phyloP scores from a whole-genome alignment of 805 yeast genomes.

The Ogataea dorogensis region DNA sequence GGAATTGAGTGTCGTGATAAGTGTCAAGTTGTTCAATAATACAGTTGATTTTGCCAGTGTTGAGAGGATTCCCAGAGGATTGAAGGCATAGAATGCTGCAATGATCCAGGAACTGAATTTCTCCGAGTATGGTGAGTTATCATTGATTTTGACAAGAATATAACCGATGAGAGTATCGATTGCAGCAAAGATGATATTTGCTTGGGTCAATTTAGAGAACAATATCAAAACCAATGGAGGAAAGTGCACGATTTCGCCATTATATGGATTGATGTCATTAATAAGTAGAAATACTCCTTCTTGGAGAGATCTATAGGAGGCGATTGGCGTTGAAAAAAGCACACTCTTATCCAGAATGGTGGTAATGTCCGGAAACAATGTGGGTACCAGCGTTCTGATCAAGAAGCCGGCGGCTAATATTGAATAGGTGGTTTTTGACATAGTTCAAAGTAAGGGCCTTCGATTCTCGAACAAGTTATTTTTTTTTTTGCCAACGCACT shows the following conservation, averaged over 20 bases:
- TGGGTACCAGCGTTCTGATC: conserved; percentile 29
- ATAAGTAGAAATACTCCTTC: conserved; percentile 67
- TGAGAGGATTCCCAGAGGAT: conserved; percentile 75
- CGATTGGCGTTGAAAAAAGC: conserved; percentile 69
- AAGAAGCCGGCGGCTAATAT: conserved; percentile 26
- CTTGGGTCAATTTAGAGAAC: conserved; percentile 38
- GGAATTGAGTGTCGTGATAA: conserved; percentile 47
- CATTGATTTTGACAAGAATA: conserved; percentile 50
- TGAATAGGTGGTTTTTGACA: conserved; percentile 2
- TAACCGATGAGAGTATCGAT: conserved; percentile 60
- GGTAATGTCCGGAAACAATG: conserved; percentile 31
- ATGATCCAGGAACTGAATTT: conserved; percentile 24
- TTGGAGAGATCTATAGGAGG: conserved; percentile 60
- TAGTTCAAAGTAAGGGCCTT: conserved; percentile 1
- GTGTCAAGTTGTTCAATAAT: conserved; percentile 55
- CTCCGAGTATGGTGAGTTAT: conserved; percentile 31
- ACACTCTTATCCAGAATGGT: conserved; percentile 47
- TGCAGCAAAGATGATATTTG: conserved; percentile 49
- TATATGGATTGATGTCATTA: conserved; percentile 60
- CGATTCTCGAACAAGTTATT: neutral
- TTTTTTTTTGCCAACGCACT: conserved; percentile 10
- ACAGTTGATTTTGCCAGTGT: conserved; percentile 68
- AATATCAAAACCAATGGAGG: conserved; percentile 68
- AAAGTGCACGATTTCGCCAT: conserved; percentile 84
- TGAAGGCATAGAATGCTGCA: conserved; percentile 62